phyloP scores from a whole-genome alignment of 2,329 filamentous ascomycete genomes.

The Didymella lethalis region DNA sequence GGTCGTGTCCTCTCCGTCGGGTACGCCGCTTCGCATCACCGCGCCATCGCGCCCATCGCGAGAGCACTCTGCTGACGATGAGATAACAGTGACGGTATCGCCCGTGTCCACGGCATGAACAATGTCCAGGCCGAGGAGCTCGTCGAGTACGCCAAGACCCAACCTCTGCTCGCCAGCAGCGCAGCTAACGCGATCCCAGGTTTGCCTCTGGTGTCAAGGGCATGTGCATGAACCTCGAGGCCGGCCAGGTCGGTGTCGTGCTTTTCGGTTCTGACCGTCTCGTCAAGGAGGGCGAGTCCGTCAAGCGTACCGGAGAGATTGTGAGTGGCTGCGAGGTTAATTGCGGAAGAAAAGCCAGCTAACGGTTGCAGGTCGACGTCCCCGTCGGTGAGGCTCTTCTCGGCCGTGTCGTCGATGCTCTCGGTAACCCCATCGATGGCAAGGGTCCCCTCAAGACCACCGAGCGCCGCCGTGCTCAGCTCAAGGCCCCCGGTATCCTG shows the following conservation, averaged over 20 bases:
- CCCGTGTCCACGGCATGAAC: constrained; percentile 99
- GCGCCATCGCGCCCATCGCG: constrained; percentile 41
- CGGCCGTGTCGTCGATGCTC: constrained; percentile 97
- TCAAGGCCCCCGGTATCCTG: constrained; percentile 98
- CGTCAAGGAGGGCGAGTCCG: constrained; percentile 98
- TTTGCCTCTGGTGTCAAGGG: constrained; percentile 99
- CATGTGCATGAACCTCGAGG: constrained; percentile 99
- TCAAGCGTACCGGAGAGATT: constrained; percentile 99
- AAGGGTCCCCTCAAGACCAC: constrained; percentile 96
- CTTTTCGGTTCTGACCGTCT: constrained; percentile 99
- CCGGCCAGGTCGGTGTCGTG: constrained; percentile 99
- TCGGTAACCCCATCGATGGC: constrained; percentile 99
- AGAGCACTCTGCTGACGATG: constrained; percentile 44
- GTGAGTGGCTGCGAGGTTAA: constrained; percentile 64
- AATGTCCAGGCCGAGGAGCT: constrained; percentile 99
- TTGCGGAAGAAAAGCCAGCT: constrained; percentile 19
- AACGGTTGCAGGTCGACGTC: constrained; percentile 79
- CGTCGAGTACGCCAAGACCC: constrained; percentile 81
- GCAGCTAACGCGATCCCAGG: constrained; percentile 61
- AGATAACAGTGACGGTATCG: constrained; percentile 92
- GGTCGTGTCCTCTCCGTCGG: constrained; percentile 98
- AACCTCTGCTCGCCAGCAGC: constrained; percentile 20
- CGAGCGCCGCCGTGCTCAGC: constrained; percentile 93
- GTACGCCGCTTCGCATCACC: constrained; percentile 68
- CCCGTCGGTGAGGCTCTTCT: constrained; percentile 92